Conservation (phyloP, 2,329 filamentous ascomycete species). For the Colletotrichum falcatum region DNA sequence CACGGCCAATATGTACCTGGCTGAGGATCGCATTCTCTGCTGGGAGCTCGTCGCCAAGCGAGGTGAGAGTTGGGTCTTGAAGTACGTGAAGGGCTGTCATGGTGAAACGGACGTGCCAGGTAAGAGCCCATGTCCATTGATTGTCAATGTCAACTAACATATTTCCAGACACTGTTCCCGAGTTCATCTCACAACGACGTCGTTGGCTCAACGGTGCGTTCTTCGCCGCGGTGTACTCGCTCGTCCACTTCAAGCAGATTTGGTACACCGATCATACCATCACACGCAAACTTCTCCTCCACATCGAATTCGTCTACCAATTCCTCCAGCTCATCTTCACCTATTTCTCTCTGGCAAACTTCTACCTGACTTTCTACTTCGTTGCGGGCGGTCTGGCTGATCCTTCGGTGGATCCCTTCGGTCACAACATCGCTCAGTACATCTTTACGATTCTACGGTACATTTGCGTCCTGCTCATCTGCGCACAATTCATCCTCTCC, state of each 20-base stretch:
- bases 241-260: conserved; percentile 94
- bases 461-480: conserved; percentile 86
- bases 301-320: conserved; percentile 96
- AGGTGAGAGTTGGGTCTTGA: conserved; percentile 94
- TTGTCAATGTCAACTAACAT: conserved; percentile 39
- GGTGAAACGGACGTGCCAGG: conserved; percentile 98
- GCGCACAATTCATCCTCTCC: conserved; percentile 94
- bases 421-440: conserved; percentile 83
- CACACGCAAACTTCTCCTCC: conserved; percentile 87
- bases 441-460: conserved; percentile 92
- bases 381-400: conserved; percentile 91
- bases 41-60: conserved; percentile 97
- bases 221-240: conserved; percentile 97
- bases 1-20: conserved; percentile 95
- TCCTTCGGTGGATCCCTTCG: conserved; percentile 86
- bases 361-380: conserved; percentile 99
- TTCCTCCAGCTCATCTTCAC: conserved; percentile 94
- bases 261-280: conserved; percentile 94
- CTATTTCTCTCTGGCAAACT: conserved; percentile 98
- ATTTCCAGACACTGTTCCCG: conserved; percentile 82
- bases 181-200: conserved; percentile 96
- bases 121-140: conserved; percentile 60
- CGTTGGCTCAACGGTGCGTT: conserved; percentile 99
- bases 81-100: conserved; percentile 96
- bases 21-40: conserved; percentile 89